phyloP scores from a whole-genome alignment of 768 basidiomycete genomes.

The Xerocomellus amylosporus region DNA sequence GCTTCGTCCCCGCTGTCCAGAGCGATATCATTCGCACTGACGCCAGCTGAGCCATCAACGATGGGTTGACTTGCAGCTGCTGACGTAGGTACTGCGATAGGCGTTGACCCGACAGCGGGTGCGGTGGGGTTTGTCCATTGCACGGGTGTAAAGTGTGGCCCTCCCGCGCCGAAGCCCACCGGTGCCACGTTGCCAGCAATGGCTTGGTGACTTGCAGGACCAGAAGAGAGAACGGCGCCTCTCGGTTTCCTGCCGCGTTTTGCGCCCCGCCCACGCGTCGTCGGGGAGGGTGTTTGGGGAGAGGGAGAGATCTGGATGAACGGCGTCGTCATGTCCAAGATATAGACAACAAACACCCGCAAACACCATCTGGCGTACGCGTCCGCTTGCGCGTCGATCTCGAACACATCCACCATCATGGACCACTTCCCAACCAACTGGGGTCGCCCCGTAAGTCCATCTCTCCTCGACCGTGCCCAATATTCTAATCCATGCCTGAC shows the following conservation, averaged over 20 bases:
- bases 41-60: not conserved
- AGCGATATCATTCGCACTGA: constrained; percentile 1
- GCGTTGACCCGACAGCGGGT: constrained; percentile 7
- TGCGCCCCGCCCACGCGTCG: constrained; percentile 26
- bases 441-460: constrained; percentile 66
- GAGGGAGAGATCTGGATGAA: constrained; percentile 26
- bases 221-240: constrained; percentile 11
- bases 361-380: constrained; percentile 23
- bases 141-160: constrained; percentile 34
- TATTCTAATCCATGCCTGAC: not conserved
- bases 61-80: constrained; percentile 10
- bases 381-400: constrained; percentile 23
- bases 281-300: constrained; percentile 23
- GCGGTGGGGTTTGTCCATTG: constrained; percentile 36
- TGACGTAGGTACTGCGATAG: constrained; percentile 5
- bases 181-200: not conserved
- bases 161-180: not conserved
- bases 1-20: constrained; percentile 23
- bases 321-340: constrained; percentile 20
- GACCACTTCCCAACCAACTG: constrained; percentile 85
- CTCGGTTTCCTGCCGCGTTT: constrained; percentile 28
- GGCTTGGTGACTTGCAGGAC: constrained; percentile 12
- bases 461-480: fast-evolving
- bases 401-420: constrained; percentile 42
- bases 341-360: constrained; percentile 9